phyloP scores from a whole-genome alignment of 352 stramenopile species.

The Achlya hypogyna region DNA sequence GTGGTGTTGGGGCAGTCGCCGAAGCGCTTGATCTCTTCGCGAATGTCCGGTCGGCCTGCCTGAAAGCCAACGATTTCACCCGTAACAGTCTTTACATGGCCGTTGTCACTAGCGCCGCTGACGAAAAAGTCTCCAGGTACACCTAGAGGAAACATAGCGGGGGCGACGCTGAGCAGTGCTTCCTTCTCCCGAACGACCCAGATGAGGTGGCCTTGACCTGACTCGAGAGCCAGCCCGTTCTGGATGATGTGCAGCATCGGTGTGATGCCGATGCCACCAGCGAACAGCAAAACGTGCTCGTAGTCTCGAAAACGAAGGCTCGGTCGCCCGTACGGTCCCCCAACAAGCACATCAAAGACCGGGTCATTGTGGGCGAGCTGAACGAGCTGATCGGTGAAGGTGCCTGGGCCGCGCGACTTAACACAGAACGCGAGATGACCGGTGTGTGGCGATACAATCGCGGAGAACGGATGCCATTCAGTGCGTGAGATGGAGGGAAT shows the following conservation, averaged over 20 bases:
- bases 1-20: conserved; percentile 59
- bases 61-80: conserved; percentile 49
- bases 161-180: conserved; percentile 25
- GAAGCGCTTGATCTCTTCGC: conserved; percentile 64
- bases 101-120: conserved; percentile 21
- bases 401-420: conserved; percentile 22
- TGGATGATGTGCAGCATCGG: conserved; percentile 67
- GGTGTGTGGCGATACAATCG: conserved; percentile 55
- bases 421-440: conserved; percentile 69
- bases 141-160: conserved; percentile 42
- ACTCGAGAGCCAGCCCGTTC: conserved; percentile 37
- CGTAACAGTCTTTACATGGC: conserved; percentile 37
- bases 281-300: conserved; percentile 54
- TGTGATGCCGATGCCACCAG: conserved; percentile 66
- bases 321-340: conserved; percentile 55
- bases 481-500: conserved; percentile 45
- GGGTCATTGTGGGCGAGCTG: conserved; percentile 25
- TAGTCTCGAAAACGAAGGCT: conserved; percentile 51
- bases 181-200: not conserved
- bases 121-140: not conserved
- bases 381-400: conserved; percentile 27
- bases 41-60: conserved; percentile 45
- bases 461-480: conserved; percentile 76
- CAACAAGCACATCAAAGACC: conserved; percentile 39
- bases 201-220: not conserved